Evolutionary conservation across 768 basidiomycete species (phyloP), one percentile per base, ranked within the genome.

Genomic region (Phanerodontia chrysosporium): DNA sequence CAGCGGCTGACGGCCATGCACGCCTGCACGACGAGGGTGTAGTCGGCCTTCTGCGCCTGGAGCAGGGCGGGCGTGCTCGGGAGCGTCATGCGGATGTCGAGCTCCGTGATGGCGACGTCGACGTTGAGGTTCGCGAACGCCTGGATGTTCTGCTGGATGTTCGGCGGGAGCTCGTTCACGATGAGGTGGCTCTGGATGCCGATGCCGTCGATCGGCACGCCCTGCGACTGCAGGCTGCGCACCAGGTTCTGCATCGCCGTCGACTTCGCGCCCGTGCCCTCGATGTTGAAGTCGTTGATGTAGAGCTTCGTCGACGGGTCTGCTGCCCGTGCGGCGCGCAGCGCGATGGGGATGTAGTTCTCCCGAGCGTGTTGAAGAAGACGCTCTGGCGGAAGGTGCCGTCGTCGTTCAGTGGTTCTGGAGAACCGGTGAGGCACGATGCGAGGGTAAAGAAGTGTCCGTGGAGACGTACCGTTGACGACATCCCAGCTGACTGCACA

Each of bases 81-180:
- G n/a, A 83, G 73, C 12, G 76, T 78, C 77, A 85, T 85, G 48
- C 86, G 76, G 64, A 83, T 81, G 64, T 87, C 86, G 48, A 88
- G 77, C 67, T 87, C 86, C 2, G 86, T 88, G 63, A 87, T 80
- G 21, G 85, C 85, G 29, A 86, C 80, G 58, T 87, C 86, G 51
- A 88, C 75, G 14, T 86, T 84, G 35, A 85, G 78, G 9, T 76
- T 77, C 29, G 79, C 75, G 65, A 87, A 81, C 51, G 78, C 73
- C 54, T 78, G 65, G 58, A 86, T 70, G 58, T 82, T 80, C 3
- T 74, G 67, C 51, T 78, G 72, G 44, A 87, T 66, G 4, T 66
- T 63, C 25, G 60, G 68, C 0, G 83, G 81, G 14, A 86, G 75
- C 55, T 78, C 63, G 16, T 83, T 84, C 39, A 85, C 79, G 66